Evolutionary conservation across 1,284 basidiomycete genomes (phyloP).

Genomic region (Golubevia sp.): DNA sequence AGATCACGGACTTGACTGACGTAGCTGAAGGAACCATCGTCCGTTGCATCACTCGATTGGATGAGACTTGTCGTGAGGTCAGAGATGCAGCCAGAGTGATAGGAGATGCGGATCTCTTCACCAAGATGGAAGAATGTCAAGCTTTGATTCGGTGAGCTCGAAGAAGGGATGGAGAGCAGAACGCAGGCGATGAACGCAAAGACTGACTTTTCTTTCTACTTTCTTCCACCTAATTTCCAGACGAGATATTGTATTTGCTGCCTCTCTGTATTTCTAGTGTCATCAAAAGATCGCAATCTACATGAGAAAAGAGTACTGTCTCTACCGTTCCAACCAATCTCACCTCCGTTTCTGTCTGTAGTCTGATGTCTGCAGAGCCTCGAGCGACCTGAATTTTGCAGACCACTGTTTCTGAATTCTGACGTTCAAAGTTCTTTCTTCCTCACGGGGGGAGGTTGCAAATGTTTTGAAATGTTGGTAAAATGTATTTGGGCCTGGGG

Average conservation of each 20-base stretch:
- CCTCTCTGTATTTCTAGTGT: conserved; percentile 45
- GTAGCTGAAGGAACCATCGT: conserved; percentile 97
- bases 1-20: conserved; percentile 90
- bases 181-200: background rate
- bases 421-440: no score
- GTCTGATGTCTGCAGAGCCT: no score
- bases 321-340: no score
- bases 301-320: no score
- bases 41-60: conserved; percentile 89
- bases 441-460: no score
- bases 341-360: no score
- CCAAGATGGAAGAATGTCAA: conserved; percentile 96
- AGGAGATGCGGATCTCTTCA: conserved; percentile 90
- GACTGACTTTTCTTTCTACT: background rate
- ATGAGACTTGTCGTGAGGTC: conserved; percentile 96
- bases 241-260: conserved; percentile 57
- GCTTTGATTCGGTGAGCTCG: conserved; percentile 70
- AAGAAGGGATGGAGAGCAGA: background rate
- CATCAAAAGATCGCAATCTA: no score
- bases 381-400: no score
- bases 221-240: background rate
- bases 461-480: no score
- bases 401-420: no score
- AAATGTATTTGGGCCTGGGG: no score
- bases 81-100: conserved; percentile 96